Conservation (phyloP, 2,329 filamentous ascomycete genomes). For the Dothideomycetes sp. region DNA sequence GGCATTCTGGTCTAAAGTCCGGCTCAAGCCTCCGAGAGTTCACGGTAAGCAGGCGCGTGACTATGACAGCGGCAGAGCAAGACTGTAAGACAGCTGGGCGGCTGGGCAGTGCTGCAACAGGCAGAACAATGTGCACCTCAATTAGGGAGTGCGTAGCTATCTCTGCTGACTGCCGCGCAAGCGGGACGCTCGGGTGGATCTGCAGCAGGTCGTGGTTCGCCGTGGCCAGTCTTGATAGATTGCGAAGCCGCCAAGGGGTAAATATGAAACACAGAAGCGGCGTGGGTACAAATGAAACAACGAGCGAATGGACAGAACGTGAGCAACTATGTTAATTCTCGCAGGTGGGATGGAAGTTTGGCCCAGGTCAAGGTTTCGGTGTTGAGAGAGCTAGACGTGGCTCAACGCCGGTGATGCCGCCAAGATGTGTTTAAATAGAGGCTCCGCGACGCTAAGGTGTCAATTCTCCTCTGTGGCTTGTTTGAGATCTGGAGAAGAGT, state of each 20-base stretch:
- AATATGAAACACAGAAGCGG: background rate
- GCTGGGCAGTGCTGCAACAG: no score
- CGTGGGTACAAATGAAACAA: background rate
- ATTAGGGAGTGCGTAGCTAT: no score
- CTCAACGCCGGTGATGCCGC: background rate
- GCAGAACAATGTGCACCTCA: no score
- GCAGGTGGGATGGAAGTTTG: background rate
- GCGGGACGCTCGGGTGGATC: background rate
- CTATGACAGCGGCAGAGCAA: slow-evolving; percentile 6
- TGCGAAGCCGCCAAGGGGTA: background rate
- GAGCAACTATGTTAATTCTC: background rate
- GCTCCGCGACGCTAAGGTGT: no score
- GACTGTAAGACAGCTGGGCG: slow-evolving; percentile 1
- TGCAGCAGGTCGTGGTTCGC: background rate
- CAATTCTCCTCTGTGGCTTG: no score
- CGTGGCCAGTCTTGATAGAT: background rate
- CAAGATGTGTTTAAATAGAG: background rate
- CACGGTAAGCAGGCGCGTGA: background rate
- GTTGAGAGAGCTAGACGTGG: background rate
- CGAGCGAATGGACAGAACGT: background rate
- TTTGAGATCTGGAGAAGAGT: no score
- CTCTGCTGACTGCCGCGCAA: background rate
- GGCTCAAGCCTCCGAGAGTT: background rate
- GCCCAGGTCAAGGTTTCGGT: background rate
- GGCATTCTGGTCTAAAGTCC: slow-evolving; percentile 23